Evolutionary conservation across 2,329 filamentous ascomycete genomes (phyloP).

Genomic region (Sclerotinia sclerotiorum): DNA sequence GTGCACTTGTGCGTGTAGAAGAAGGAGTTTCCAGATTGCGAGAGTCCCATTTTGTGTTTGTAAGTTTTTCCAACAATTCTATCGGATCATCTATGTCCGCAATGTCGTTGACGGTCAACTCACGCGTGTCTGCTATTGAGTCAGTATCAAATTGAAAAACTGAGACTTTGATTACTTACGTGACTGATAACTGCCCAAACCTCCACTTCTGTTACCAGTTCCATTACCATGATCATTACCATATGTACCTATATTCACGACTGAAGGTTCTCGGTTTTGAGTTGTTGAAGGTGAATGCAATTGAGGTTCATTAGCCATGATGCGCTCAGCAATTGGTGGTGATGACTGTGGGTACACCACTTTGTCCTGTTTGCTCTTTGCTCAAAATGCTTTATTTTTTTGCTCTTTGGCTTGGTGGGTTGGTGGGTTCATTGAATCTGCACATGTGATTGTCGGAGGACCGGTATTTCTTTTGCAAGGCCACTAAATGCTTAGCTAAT

Average conservation of each 20-base stretch:
- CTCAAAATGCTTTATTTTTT: constrained; percentile 16
- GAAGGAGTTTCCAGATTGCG: constrained; percentile 1
- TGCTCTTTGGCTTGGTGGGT: constrained; percentile 22
- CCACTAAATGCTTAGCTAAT: background rate
- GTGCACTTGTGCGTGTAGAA: constrained; percentile 28
- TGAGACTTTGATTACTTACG: constrained; percentile 19
- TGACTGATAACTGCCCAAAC: constrained; percentile 2
- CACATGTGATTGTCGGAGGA: constrained; percentile 9
- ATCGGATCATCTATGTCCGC: constrained; percentile 33
- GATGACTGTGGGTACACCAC: constrained; percentile 6
- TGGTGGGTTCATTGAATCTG: constrained; percentile 9
- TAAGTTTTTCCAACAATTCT: constrained; percentile 35
- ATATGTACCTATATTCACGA: constrained; percentile 3
- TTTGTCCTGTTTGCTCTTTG: constrained; percentile 21
- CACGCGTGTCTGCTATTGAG: constrained; percentile 27
- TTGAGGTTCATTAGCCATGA: constrained; percentile 18
- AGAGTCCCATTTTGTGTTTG: constrained; percentile 32
- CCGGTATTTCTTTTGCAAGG: constrained; percentile 16
- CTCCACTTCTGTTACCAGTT: constrained; percentile 27
- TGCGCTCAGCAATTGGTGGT: background rate
- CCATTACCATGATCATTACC: constrained; percentile 21
- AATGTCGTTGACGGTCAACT: constrained; percentile 24
- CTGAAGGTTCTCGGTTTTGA: background rate
- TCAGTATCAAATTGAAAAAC: constrained; percentile 27
- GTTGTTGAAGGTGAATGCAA: constrained; percentile 7